Percentiles rank a stretch among this genome's conserved stretches.
Conservation (phyloP, 805 yeast species). For the Saccharomycopsis schoenii region DNA sequence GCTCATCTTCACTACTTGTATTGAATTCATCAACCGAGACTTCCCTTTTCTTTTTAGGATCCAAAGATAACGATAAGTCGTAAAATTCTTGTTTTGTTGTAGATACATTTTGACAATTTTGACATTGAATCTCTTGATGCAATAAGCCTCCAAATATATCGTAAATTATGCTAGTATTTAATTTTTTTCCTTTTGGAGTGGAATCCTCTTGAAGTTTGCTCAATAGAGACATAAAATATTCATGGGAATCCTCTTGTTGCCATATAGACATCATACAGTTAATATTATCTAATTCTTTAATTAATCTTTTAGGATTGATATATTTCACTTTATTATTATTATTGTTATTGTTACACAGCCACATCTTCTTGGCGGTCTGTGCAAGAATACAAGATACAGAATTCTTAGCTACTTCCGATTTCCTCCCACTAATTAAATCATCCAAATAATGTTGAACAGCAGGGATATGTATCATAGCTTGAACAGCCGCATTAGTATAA, state of each 20-base stretch:
- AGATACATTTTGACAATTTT: slow-evolving; percentile 70
- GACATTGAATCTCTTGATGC: slow-evolving; percentile 77
- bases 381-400: slow-evolving; percentile 63
- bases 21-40: slow-evolving; percentile 16
- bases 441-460: slow-evolving; percentile 76
- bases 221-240: slow-evolving; percentile 87
- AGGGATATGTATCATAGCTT: slow-evolving; percentile 83
- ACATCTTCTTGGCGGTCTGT: slow-evolving; percentile 59
- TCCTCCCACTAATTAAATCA: slow-evolving; percentile 46
- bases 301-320: slow-evolving; percentile 68
- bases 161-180: slow-evolving; percentile 72
- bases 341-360: slow-evolving; percentile 28
- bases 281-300: slow-evolving; percentile 65
- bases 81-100: slow-evolving; percentile 89
- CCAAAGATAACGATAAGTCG: slow-evolving; percentile 78
- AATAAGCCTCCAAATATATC: slow-evolving; percentile 91
- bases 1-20: slow-evolving; percentile 13
- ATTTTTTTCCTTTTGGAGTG: slow-evolving; percentile 80
- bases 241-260: slow-evolving; percentile 98
- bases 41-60: slow-evolving; percentile 36
- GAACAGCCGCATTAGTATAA: slow-evolving; percentile 92
- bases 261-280: slow-evolving; percentile 95
- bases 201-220: slow-evolving; percentile 85
- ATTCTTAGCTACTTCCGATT: slow-evolving; percentile 35
- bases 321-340: slow-evolving; percentile 30